These are phyloP conservation scores for Corymbia maculata DNA, from an alignment of 345 rosid species.

Conservation along the genomic window DNA sequence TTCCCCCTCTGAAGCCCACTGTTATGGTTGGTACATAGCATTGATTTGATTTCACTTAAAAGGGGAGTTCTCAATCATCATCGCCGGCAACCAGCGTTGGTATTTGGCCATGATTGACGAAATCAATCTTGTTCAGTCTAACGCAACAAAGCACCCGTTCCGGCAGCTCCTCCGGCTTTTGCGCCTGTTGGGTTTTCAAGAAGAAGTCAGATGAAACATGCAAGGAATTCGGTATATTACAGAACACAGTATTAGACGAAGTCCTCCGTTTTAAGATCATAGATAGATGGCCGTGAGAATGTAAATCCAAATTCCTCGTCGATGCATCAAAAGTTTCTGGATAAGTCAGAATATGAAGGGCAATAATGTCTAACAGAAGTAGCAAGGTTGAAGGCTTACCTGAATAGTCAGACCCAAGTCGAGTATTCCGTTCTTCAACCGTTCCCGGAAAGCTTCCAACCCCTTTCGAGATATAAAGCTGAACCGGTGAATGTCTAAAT, in stretches of 20 bases:
- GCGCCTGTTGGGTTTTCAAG: constrained; percentile 46
- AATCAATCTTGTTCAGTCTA: constrained; percentile 79
- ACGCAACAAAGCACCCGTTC: constrained; percentile 77
- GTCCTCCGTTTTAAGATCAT: not conserved
- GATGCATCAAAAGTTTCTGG: not conserved
- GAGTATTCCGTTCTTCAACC: constrained; percentile 61
- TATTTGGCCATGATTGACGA: constrained; percentile 61
- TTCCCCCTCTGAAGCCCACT: not conserved
- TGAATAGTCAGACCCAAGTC: constrained; percentile 86
- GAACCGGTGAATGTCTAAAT: constrained; percentile 87
- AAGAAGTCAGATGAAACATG: not conserved
- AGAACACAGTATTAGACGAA: not conserved
- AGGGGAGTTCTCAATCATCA: constrained; percentile 13
- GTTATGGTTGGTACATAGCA: not conserved
- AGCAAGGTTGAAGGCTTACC: constrained; percentile 25
- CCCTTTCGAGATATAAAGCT: constrained; percentile 92
- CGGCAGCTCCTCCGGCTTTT: constrained; percentile 87
- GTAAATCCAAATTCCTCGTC: not conserved
- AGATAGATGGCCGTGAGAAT: not conserved
- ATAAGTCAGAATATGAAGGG: not conserved
- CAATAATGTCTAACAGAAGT: not conserved
- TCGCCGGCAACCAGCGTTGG: constrained; percentile 43
- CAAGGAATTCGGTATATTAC: not conserved
- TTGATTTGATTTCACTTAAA: not conserved
- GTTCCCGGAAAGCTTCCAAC: constrained; percentile 78